A percentile compares a stretch with the other conserved stretches of the same genome.
phyloP scores from a whole-genome alignment of 2,329 filamentous ascomycete genomes.

The Penicillium sp. region DNA sequence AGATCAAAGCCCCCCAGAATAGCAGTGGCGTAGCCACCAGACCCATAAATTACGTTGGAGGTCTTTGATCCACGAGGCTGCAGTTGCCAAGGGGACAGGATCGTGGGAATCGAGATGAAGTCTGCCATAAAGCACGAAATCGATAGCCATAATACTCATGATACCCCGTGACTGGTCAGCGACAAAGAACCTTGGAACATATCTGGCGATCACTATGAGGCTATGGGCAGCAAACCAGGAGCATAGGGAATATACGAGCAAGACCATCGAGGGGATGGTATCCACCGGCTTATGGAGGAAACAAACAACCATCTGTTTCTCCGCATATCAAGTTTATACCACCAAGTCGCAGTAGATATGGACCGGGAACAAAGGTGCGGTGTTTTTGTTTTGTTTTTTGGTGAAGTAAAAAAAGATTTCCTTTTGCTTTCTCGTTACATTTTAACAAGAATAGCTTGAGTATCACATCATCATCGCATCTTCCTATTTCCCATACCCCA shows the following conservation, averaged over 20 bases:
- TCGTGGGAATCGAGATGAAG: not conserved
- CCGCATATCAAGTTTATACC: not conserved
- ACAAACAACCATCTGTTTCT: not conserved
- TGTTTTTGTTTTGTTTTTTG: conserved; percentile 18
- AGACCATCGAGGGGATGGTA: not conserved
- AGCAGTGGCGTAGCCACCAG: conserved; percentile 1
- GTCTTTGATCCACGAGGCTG: not conserved
- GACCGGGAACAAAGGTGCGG: not conserved
- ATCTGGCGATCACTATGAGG: not conserved
- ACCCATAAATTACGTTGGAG: conserved; percentile 5
- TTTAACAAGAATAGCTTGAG: conserved; percentile 30
- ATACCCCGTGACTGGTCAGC: too few species aligned
- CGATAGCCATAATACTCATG: not conserved
- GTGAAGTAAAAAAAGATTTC: conserved; percentile 25
- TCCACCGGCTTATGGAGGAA: not conserved
- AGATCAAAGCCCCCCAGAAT: conserved; percentile 1
- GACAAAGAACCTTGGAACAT: not conserved
- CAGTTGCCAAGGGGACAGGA: not conserved
- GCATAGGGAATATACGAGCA: not conserved
- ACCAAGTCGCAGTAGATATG: not conserved
- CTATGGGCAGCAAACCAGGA: not conserved
- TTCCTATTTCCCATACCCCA: conserved; percentile 25
- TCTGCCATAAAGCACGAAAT: not conserved
- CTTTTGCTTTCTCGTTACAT: conserved; percentile 30
- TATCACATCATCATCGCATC: conserved; percentile 32